phyloP scores from a whole-genome alignment of 805 yeast genomes.

The Metschnikowia henanensis region DNA sequence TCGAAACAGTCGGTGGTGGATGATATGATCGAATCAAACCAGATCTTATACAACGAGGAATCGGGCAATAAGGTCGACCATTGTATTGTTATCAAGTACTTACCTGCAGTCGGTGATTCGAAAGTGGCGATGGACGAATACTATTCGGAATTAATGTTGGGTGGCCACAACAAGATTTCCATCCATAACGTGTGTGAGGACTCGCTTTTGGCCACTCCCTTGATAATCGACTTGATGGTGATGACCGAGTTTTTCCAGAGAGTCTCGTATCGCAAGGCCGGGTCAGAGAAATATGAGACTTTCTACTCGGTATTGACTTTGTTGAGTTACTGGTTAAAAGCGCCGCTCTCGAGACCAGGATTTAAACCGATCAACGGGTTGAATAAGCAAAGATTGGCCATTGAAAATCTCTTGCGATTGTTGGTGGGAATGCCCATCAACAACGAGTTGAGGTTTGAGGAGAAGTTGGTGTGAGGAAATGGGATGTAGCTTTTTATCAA shows the following conservation, averaged over 20 bases:
- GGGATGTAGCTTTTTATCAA: too few species aligned
- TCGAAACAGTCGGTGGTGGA: conserved; percentile 92
- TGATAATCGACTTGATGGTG: conserved; percentile 87
- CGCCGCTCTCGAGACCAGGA: conserved; percentile 91
- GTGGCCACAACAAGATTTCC: conserved; percentile 93
- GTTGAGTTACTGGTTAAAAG: conserved; percentile 94
- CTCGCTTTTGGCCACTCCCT: conserved; percentile 90
- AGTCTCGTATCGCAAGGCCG: conserved; percentile 69
- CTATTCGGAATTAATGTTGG: conserved; percentile 94
- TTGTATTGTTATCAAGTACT: conserved; percentile 91
- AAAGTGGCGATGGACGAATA: conserved; percentile 99
- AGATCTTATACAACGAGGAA: conserved; percentile 79
- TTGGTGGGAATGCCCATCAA: conserved; percentile 87
- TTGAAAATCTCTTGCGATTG: conserved; percentile 87
- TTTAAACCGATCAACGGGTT: conserved; percentile 88
- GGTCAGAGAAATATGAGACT: conserved; percentile 51
- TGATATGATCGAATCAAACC: conserved; percentile 88
- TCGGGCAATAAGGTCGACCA: conserved; percentile 82
- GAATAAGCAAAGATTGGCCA: conserved; percentile 90
- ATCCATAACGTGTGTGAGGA: conserved; percentile 97
- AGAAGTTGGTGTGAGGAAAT: conserved; percentile 55
- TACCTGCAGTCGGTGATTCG: conserved; percentile 93
- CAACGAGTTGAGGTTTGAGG: conserved; percentile 93
- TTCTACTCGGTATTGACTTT: conserved; percentile 86
- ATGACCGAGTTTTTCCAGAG: conserved; percentile 90